Evolutionary conservation across 768 basidiomycete genomes (phyloP).

Genomic region (Mrakia hoshinonis): DNA sequence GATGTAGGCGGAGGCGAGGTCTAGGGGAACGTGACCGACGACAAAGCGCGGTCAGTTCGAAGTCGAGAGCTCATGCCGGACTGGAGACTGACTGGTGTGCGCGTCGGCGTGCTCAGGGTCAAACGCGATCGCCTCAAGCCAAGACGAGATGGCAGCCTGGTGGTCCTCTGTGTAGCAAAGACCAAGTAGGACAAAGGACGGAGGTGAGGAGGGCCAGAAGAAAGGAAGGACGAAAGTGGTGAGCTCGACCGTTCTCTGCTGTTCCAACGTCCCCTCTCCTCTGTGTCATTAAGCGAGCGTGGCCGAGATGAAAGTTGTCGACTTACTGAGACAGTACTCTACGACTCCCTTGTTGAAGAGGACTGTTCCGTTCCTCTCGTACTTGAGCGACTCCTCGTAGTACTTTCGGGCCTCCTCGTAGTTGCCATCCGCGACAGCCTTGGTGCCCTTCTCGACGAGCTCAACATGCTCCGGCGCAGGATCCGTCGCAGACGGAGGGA

Average conservation of each 20-base stretch:
- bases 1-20: conserved; percentile 32
- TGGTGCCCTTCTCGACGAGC: conserved; percentile 10
- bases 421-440: conserved; percentile 18
- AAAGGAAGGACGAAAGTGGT: background rate
- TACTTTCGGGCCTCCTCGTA: conserved; percentile 17
- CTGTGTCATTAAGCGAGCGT: background rate
- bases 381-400: conserved; percentile 21
- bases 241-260: background rate
- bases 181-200: background rate
- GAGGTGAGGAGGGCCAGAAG: too few species aligned
- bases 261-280: background rate
- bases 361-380: conserved; percentile 12
- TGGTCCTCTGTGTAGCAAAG: conserved; percentile 58
- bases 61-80: background rate
- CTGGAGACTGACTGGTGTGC: conserved; percentile 61
- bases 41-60: too few species aligned
- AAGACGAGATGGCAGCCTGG: conserved; percentile 71
- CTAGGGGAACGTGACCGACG: background rate
- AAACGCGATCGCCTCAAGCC: conserved; percentile 73
- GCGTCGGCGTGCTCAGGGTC: conserved; percentile 78
- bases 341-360: conserved; percentile 27
- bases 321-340: conserved; percentile 25
- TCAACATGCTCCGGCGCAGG: background rate
- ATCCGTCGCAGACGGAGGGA: background rate
- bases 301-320: too few species aligned